Evolutionary conservation across 1,284 basidiomycete species (phyloP).

Genomic region (Ustilago cynodontis): DNA sequence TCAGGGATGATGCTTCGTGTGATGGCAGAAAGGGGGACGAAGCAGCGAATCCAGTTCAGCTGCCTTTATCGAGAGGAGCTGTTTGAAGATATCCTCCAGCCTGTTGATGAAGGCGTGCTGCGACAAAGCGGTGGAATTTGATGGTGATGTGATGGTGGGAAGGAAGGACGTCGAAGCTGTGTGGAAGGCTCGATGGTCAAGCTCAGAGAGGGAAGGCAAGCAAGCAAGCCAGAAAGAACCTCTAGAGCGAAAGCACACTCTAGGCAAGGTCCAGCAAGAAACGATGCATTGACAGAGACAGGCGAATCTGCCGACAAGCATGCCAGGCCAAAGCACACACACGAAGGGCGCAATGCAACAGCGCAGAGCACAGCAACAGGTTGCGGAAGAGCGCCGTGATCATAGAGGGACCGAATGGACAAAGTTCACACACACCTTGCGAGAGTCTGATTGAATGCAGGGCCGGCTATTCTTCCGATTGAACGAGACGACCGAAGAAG

Average conservation of each 20-base stretch:
- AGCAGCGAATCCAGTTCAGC: background rate
- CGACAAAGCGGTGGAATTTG: background rate
- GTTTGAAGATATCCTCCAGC: too few relatives aligned
- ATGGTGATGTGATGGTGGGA: background rate
- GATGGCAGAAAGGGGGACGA: too few relatives aligned
- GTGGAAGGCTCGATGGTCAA: background rate
- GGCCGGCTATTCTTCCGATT: constrained; percentile 20
- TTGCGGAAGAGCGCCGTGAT: background rate
- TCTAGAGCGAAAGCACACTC: too few relatives aligned
- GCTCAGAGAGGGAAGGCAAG: background rate
- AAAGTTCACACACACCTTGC: background rate
- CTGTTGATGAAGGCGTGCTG: too few relatives aligned
- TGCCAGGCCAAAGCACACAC: background rate
- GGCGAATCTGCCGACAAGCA: background rate
- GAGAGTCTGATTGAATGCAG: constrained; percentile 6
- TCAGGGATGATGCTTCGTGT: background rate
- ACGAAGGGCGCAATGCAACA: background rate
- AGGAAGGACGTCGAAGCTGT: background rate
- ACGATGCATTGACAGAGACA: background rate
- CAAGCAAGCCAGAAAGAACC: background rate
- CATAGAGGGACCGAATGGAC: background rate
- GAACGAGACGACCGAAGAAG: constrained; percentile 5
- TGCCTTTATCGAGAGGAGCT: too few relatives aligned
- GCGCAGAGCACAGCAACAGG: background rate
- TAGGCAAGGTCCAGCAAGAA: background rate